Base-by-base conservation (phyloP, 2,329 filamentous ascomycete species). In the Dactylella cylindrospora region DNA sequence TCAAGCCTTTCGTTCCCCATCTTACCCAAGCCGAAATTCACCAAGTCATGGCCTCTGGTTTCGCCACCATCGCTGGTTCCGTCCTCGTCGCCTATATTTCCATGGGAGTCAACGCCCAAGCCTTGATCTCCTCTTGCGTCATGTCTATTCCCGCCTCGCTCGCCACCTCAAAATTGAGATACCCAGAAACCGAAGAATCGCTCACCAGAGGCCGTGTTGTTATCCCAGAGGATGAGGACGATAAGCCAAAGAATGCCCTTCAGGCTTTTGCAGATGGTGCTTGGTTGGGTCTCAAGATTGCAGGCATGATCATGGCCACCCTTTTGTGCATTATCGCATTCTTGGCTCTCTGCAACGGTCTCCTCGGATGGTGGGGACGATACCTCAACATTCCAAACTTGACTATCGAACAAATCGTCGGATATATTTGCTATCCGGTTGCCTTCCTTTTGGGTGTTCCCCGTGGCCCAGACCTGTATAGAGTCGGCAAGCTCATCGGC, bases 121-220 rank as follows among this genome's bases (percentile, higher is more conserved):
- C 88, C 2, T 78, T 96, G 39, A 85, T 95, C 22, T 95, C 88
- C 1, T 90, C 87, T 5, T 95, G 90, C 71, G 90, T 95, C 72
- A 96, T 96, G 90, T 90, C 86, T 68, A 95, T 95, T 66, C 90
- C 90, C 0, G 90, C 90, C 1, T 94, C 89, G 2, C 79, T 96
- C 10, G 90, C 90, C 44, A 84, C 93, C 64, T 91, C 86, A 66
- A 95, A 95, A 76, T 79, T 95, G 69, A 85, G 90, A 54, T 95
- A 86, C 72, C 90, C 90, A 2, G 90, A 95, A 75, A 85, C 83
- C 2, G 88, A 95, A 72, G 86, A 91, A 73, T 87, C 88, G 0
- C 77, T 95, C 28, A 95, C 90, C 0, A 85, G 87, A 3, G 88
- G 89, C 53, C 82, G 83, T 13, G 85, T 93, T 23, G 83, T 91